A percentile compares a stretch with the other conserved stretches of the same genome.
These are phyloP conservation scores for Kernera saxatilis DNA, from an alignment of 345 rosid species.

Conservation along the genomic window DNA sequence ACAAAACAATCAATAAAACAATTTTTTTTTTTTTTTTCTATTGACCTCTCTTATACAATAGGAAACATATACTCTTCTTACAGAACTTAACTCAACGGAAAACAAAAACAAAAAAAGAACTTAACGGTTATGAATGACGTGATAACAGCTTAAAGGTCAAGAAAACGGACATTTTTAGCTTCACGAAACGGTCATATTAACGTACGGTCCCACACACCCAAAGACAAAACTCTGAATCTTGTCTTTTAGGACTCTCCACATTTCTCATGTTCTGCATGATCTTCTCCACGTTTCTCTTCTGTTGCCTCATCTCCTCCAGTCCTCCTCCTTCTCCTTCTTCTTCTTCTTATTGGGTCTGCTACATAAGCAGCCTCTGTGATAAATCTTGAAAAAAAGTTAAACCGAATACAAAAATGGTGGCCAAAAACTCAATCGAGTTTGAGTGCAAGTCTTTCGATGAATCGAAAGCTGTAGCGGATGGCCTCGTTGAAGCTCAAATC, in stretches of 20 bases:
- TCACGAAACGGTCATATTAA: not conserved
- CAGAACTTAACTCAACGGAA: not conserved
- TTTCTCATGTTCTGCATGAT: constrained; percentile 15
- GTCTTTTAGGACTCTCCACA: not conserved
- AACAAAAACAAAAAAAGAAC: too few relatives aligned
- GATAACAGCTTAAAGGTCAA: not conserved
- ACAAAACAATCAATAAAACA: too few relatives aligned
- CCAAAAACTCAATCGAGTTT: not conserved
- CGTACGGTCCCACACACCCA: not conserved
- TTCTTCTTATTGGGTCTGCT: not conserved
- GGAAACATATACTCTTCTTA: not conserved
- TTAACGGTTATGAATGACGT: not conserved
- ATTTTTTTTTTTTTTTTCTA: too few relatives aligned
- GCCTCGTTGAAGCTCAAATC: constrained; percentile 25
- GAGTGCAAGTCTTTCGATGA: not conserved
- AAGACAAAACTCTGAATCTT: constrained; percentile 4
- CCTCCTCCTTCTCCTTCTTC: not conserved
- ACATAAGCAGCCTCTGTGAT: not conserved
- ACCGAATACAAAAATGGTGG: not conserved
- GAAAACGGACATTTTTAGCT: not conserved
- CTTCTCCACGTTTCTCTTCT: constrained; percentile 13
- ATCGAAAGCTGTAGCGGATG: not conserved
- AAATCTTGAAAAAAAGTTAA: not conserved
- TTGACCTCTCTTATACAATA: not conserved
- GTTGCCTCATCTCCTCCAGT: not conserved